phyloP scores from a whole-genome alignment of 2,329 filamentous ascomycete genomes.

The Pseudogymnoascus sp. region DNA sequence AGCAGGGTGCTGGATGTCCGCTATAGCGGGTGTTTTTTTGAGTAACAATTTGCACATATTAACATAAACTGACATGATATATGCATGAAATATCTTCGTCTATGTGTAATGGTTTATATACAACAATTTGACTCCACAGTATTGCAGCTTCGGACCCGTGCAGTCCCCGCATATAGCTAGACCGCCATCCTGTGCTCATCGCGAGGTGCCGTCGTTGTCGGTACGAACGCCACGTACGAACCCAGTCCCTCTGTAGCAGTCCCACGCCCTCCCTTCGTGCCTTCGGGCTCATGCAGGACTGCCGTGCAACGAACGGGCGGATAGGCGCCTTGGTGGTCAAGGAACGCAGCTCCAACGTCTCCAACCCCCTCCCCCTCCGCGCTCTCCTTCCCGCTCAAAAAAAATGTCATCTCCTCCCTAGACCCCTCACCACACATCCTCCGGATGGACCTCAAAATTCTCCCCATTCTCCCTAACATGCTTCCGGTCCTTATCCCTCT shows the following conservation, averaged over 20 bases:
- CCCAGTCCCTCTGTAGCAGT: background rate
- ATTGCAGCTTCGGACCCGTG: background rate
- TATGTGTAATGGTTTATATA: background rate
- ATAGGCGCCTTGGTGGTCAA: background rate
- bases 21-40: background rate
- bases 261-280: background rate
- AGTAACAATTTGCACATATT: background rate
- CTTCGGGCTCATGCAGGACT: background rate
- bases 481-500: constrained; percentile 64
- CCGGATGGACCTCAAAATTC: constrained; percentile 65
- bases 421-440: constrained; percentile 67
- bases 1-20: background rate
- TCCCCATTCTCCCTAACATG: constrained; percentile 78
- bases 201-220: background rate
- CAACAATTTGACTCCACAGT: background rate
- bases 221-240: background rate
- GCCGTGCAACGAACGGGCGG: background rate
- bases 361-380: background rate
- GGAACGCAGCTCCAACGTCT: background rate
- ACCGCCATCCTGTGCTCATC: background rate
- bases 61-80: background rate
- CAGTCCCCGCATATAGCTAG: background rate
- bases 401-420: background rate
- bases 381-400: background rate
- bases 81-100: background rate